Conservation (phyloP, 805 yeast genomes). For the Candida morakotiae region DNA sequence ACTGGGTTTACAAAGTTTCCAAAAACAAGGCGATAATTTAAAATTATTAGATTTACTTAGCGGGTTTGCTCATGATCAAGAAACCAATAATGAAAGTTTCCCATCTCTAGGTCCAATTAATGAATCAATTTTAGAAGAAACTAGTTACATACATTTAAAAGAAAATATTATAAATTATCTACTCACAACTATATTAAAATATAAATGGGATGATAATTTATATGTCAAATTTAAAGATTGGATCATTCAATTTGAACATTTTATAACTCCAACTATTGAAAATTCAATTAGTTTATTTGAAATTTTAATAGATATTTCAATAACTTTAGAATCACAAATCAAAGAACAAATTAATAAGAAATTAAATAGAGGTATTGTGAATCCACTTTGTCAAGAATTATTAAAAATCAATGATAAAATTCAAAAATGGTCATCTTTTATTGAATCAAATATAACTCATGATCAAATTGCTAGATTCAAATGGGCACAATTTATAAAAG, state of each 20-base stretch:
- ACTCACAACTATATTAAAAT: slow-evolving; percentile 26
- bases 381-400: slow-evolving; percentile 35
- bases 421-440: slow-evolving; percentile 42
- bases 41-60: slow-evolving; percentile 34
- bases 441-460: slow-evolving; percentile 20
- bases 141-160: slow-evolving; percentile 19
- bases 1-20: slow-evolving; percentile 1
- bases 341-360: slow-evolving; percentile 13
- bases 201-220: slow-evolving; percentile 36
- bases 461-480: slow-evolving; percentile 14
- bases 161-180: slow-evolving; percentile 20
- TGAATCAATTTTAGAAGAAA: background rate
- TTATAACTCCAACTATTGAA: slow-evolving; percentile 8
- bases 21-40: slow-evolving; percentile 23
- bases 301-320: slow-evolving; percentile 42
- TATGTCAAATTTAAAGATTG: slow-evolving; percentile 30
- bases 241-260: slow-evolving; percentile 28
- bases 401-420: slow-evolving; percentile 40
- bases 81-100: background rate
- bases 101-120: slow-evolving; percentile 2
- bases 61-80: slow-evolving; percentile 19
- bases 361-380: slow-evolving; percentile 21
- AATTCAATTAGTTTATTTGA: slow-evolving; percentile 42
- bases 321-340: slow-evolving; percentile 23
- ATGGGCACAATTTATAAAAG: slow-evolving; percentile 33